Percentiles rank a stretch among this genome's conserved stretches.
These are phyloP conservation scores for Candida loeiensis DNA, from an alignment of 805 yeast species.

Conservation along the genomic window DNA sequence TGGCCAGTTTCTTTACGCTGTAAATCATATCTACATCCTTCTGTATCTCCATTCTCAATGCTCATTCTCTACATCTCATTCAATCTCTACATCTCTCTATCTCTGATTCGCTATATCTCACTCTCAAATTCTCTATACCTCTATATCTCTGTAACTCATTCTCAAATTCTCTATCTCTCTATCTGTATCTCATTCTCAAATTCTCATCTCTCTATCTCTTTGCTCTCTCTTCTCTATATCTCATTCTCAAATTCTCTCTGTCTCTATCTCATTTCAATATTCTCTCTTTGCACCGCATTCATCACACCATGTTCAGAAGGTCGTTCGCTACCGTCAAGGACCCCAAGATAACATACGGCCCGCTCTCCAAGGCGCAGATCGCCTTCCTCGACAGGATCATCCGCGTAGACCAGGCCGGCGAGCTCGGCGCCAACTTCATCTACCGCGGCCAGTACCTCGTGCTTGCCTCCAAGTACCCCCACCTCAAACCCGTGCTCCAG, in stretches of 20 bases:
- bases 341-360: conserved; percentile 22
- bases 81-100: too few species aligned
- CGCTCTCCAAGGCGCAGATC: conserved; percentile 51
- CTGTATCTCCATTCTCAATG: too few species aligned
- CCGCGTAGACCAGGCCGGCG: conserved; percentile 98
- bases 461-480: conserved; percentile 65
- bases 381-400: conserved; percentile 72
- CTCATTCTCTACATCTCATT: too few species aligned
- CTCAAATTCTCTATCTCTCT: too few species aligned
- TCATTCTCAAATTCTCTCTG: background rate
- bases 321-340: background rate
- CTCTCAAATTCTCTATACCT: too few species aligned
- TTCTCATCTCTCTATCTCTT: too few species aligned
- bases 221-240: too few species aligned
- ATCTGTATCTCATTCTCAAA: too few species aligned
- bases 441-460: conserved; percentile 88
- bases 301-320: conserved; percentile 1
- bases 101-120: too few species aligned
- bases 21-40: too few species aligned
- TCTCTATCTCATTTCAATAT: background rate
- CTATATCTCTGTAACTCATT: too few species aligned
- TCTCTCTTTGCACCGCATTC: conserved; percentile 1
- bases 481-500: conserved; percentile 70
- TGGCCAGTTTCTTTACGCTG: too few species aligned
- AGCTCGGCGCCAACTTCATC: conserved; percentile 90